Evolutionary conservation across 768 basidiomycete species (phyloP), one percentile per base, ranked within the genome.

Genomic region (Termitomyces heimii): DNA sequence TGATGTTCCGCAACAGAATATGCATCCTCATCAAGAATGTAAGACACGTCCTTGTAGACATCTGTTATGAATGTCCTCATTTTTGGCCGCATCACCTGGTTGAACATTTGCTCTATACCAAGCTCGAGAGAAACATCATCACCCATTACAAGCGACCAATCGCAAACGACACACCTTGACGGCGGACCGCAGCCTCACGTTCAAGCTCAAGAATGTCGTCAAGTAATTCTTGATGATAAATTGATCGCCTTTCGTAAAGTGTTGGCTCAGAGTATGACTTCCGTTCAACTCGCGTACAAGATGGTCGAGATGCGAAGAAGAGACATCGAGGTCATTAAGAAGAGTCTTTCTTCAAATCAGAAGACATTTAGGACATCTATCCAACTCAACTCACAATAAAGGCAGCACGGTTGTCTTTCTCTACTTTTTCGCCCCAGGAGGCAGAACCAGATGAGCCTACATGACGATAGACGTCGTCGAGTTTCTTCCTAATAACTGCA

Each of bases 321-420:
- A 98, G 18, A 94, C 70, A 68, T 98, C 94, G n/a, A 99, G 77
- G 69, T 99, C 94, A 67, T 99, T 99, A 51, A 98, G 75, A 45
- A 90, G 80, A 35, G 86, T 87, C 96, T 98, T 66, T 13, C 22
- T 12, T 40, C 62, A 16, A 40, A 54, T 37, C 56, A 52, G 28
- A 49, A 32, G 39, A 31, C 45, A 47, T 14, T 45, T 34, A 29
- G 24, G 44, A n/a, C 39, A 40, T 40, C 6, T 6, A 16, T 35
- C 35, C 59, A 35, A 39, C 12, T 18, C 14, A 46, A 80, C 90
- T 70, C 60, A 95, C 97, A 56, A 96, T 89, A 67, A 94, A 98
- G 2, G 85, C 77, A 39, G 78, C 70, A 43, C 92, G 79, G 61
- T 85, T 86, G 58, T 98, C 95, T 63, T 83, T 79, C 65, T 97